Conservation (phyloP, 2,329 filamentous ascomycete species). For the Harringtonia aguacate region DNA sequence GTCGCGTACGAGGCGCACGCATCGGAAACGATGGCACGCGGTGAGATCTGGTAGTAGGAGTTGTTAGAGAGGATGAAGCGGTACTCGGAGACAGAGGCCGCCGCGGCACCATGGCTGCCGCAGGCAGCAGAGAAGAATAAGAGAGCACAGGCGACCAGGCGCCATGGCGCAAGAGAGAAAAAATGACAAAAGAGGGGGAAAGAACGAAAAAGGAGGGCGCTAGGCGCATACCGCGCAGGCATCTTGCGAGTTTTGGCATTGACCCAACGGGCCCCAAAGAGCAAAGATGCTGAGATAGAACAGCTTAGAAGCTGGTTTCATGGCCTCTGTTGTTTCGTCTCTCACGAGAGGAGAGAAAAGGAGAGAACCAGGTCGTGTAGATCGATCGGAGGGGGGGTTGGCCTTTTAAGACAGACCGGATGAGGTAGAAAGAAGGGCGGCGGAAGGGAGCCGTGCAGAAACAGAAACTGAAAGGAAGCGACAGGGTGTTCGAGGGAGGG, state of each 20-base stretch:
- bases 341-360: not conserved
- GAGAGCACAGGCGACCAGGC: not conserved
- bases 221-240: constrained; percentile 40
- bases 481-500: no score
- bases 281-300: constrained; percentile 47
- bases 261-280: constrained; percentile 37
- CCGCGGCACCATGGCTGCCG: not conserved
- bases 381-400: not conserved
- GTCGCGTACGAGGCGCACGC: constrained; percentile 90
- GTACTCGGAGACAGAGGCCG: constrained; percentile 6
- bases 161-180: not conserved
- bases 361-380: not conserved
- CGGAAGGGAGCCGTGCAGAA: no score
- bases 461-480: no score
- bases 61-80: constrained; percentile 28
- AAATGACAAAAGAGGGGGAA: constrained; percentile 4
- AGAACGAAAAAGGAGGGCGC: constrained; percentile 17
- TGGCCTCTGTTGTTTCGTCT: constrained; percentile 16
- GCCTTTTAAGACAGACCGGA: no score
- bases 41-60: constrained; percentile 58
- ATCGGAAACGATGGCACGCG: constrained; percentile 80
- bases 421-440: no score
- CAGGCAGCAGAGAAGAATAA: not conserved
- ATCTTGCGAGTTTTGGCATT: constrained; percentile 34
- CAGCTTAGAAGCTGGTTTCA: constrained; percentile 42